Percentiles rank a stretch among this genome's conserved stretches.
Conservation (phyloP, 2,329 filamentous ascomycete genomes). For the Colletotrichum phormii region DNA sequence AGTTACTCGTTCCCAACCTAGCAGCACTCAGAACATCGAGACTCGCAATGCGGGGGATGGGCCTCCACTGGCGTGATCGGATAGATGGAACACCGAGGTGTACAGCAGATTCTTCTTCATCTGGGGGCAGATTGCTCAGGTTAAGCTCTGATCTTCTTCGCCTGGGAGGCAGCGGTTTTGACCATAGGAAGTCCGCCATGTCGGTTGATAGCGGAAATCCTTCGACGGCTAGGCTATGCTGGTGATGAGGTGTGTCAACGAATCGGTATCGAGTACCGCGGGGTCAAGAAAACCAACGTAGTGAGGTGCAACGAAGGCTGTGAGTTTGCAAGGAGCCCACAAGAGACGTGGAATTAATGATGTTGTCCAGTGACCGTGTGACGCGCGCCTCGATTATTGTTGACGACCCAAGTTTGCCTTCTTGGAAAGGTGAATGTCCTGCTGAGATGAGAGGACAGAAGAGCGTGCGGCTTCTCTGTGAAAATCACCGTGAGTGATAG, state of each 20-base stretch:
- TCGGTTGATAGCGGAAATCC: not conserved
- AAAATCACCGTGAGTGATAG: not conserved
- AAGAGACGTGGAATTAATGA: not conserved
- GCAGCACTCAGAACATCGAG: slow-evolving; percentile 7
- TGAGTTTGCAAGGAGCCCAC: not conserved
- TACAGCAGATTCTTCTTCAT: not conserved
- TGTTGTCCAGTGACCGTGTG: not conserved
- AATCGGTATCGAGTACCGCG: not conserved
- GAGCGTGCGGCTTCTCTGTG: not conserved
- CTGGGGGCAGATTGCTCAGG: not conserved
- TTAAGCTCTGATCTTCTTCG: not conserved
- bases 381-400: not conserved
- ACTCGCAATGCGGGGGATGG: slow-evolving; percentile 23
- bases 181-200: not conserved
- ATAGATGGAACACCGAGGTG: not conserved
- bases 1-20: not conserved
- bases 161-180: not conserved
- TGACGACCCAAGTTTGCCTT: not conserved
- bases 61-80: not conserved
- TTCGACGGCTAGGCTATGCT: not conserved
- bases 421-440: not conserved
- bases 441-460: not conserved
- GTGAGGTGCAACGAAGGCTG: not conserved
- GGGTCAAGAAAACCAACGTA: not conserved
- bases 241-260: not conserved